Evolutionary conservation across 2,329 filamentous ascomycete species (phyloP).

Genomic region (Endoconidiophora polonica): DNA sequence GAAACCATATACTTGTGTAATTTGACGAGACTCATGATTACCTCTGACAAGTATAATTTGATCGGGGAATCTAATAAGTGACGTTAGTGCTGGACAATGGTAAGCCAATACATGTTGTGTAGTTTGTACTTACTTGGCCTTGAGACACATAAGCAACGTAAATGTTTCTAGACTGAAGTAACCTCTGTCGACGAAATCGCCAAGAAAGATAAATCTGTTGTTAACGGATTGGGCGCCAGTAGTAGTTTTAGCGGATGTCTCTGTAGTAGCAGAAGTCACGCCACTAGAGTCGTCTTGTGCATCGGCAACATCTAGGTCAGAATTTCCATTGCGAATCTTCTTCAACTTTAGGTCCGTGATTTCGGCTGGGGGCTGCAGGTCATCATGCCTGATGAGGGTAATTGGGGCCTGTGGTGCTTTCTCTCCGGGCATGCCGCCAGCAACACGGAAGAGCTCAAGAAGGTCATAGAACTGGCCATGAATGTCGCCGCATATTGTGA

Average conservation of each 20-base stretch:
- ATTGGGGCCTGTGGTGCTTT: slow-evolving; percentile 39
- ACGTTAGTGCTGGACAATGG: slow-evolving; percentile 14
- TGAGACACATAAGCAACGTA: slow-evolving; percentile 88
- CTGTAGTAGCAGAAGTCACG: slow-evolving; percentile 16
- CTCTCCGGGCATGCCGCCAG: slow-evolving; percentile 89
- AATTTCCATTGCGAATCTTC: slow-evolving; percentile 50
- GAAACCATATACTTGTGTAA: slow-evolving; percentile 97
- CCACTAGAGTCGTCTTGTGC: slow-evolving; percentile 16
- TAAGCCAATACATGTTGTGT: neutral
- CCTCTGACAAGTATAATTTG: slow-evolving; percentile 91
- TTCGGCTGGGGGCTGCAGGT: slow-evolving; percentile 77
- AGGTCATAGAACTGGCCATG: slow-evolving; percentile 98
- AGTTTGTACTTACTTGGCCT: slow-evolving; percentile 38
- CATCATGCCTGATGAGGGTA: slow-evolving; percentile 70
- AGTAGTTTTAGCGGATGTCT: slow-evolving; percentile 20
- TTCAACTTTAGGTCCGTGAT: slow-evolving; percentile 78
- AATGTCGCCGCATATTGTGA: slow-evolving; percentile 95
- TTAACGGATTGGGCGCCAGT: slow-evolving; percentile 32
- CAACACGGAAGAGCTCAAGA: slow-evolving; percentile 88
- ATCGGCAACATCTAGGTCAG: slow-evolving; percentile 29
- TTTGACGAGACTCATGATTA: slow-evolving; percentile 94
- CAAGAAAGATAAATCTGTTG: slow-evolving; percentile 45
- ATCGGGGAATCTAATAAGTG: slow-evolving; percentile 63
- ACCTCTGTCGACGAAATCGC: slow-evolving; percentile 93
- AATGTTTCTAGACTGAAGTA: slow-evolving; percentile 98